Conservation (phyloP, 2,329 filamentous ascomycete species). For the Ilyonectria destructans region DNA sequence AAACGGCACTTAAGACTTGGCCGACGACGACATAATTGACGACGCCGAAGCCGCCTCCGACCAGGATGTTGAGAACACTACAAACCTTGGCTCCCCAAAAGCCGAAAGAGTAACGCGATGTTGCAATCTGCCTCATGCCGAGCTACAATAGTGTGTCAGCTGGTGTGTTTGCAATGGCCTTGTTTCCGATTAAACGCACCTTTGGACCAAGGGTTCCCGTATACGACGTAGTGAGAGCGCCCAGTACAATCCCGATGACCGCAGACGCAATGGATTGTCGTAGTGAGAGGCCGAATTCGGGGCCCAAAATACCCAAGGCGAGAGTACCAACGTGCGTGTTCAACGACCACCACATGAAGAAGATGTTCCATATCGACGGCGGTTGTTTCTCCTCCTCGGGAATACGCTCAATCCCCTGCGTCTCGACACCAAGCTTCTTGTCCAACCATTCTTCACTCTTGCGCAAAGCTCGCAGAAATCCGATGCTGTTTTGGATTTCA, state of each 20-base stretch:
- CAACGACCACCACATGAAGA: constrained; percentile 28
- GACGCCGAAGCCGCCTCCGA: constrained; percentile 41
- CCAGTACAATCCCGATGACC: constrained; percentile 16
- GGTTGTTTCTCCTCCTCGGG: constrained; percentile 29
- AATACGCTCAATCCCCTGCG: constrained; percentile 27
- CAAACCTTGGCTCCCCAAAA: constrained; percentile 44
- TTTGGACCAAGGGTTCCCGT: constrained; percentile 28
- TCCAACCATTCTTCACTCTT: constrained; percentile 24
- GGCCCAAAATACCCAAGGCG: constrained; percentile 21
- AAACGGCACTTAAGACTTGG: constrained; percentile 43
- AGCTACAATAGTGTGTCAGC: constrained; percentile 16
- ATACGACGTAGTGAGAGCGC: constrained; percentile 16
- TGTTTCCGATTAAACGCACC: neutral
- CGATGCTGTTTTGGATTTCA: constrained; percentile 16
- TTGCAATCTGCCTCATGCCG: constrained; percentile 37
- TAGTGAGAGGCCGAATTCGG: constrained; percentile 25
- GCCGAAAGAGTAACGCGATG: constrained; percentile 37
- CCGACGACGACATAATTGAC: constrained; percentile 42
- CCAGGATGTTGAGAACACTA: constrained; percentile 42
- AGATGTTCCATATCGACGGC: constrained; percentile 27
- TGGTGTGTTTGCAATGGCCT: neutral
- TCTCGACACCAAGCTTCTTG: constrained; percentile 24
- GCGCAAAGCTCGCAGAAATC: constrained; percentile 12
- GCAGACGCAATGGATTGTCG: constrained; percentile 14
- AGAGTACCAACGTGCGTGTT: constrained; percentile 22